Evolutionary conservation across 306 rosid species (phyloP), one percentile per base, ranked within the genome.

Genomic region (Cicer chorassanicum): DNA sequence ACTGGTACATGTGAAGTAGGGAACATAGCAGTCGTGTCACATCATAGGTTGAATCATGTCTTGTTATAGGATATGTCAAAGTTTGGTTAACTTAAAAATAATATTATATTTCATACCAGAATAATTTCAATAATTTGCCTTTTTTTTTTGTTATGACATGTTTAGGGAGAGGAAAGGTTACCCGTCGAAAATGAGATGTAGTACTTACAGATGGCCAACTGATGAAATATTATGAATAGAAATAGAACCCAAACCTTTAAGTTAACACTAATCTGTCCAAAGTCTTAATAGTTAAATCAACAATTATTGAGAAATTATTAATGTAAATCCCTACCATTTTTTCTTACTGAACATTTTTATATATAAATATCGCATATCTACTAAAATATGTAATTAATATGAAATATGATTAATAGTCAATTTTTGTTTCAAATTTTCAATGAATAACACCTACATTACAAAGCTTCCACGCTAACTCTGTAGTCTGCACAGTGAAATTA

Each of bases 121-220:
- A n/a, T n/a, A n/a, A n/a, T n/a, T n/a, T n/a, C n/a, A n/a, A n/a
- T n/a, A n/a, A 2, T 3, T 24, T 24, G 3, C 4, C 34, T 0
- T 2, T 24, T 24, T 24, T 24, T 24, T 24, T 24, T 24, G 4
- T 24, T 24, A 24, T 24, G 34, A 24, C 34, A 24, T 24, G 34
- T 24, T 24, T 24, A 24, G 34, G 34, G 4, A 24, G 34, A 24
- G 34, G 34, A 24, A 24, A 24, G 34, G 34, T 24, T 24, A 24
- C 34, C 4, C 2, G 2, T 21, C 24, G 24, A 24, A 24, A 24
- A 24, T 24, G 34, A 24, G 34, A 0, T 24, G 34, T 24, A 53
- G 34, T 53, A 53, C 29, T 51, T 51, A 51, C 57, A 51, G 57
- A 51, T 51, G 57, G 24, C 24, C 57, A n/a, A 50, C 21, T 15